Conservation (phyloP, 2,329 filamentous ascomycete genomes). For the Tolypocladium pustulatum region DNA sequence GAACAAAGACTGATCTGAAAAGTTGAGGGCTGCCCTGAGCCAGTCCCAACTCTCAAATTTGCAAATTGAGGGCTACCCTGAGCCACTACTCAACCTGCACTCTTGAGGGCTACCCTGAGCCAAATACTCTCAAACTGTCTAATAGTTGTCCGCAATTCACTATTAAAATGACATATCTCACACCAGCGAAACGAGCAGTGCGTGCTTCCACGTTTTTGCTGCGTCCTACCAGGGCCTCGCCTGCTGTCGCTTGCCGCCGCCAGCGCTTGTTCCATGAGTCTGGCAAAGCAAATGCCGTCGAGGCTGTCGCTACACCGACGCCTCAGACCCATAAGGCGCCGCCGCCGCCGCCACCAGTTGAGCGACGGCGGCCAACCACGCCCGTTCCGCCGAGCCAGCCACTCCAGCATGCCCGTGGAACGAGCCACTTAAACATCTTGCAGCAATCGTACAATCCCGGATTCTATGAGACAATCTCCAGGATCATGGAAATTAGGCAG, state of each 20-base stretch:
- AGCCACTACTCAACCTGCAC: not conserved
- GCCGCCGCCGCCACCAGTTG: conserved; percentile 2
- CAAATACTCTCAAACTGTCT: not conserved
- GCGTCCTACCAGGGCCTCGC: not conserved
- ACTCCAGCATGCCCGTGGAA: not conserved
- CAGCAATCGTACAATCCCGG: conserved; percentile 10
- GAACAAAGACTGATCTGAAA: conserved; percentile 1
- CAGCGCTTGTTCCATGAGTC: conserved; percentile 12
- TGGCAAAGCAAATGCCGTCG: conserved; percentile 10
- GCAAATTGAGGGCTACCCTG: conserved; percentile 1
- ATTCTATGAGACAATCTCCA: conserved; percentile 15
- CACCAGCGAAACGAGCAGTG: conserved; percentile 5
- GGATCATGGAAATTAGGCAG: conserved; percentile 13
- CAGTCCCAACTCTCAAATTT: conserved; percentile 1
- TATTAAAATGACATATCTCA: conserved; percentile 6
- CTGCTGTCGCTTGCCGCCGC: not conserved
- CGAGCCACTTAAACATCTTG: conserved; percentile 11
- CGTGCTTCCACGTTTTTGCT: conserved; percentile 7
- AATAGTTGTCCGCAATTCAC: conserved; percentile 1
- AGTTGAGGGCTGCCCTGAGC: conserved; percentile 5
- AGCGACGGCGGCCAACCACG: not conserved
- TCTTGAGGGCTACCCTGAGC: conserved; percentile 5
- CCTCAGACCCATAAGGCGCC: conserved; percentile 2
- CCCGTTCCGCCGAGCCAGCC: not conserved
- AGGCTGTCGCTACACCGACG: not conserved